Evolutionary conservation across 805 yeast species (phyloP).

Genomic region (Starmerella scarabaei): DNA sequence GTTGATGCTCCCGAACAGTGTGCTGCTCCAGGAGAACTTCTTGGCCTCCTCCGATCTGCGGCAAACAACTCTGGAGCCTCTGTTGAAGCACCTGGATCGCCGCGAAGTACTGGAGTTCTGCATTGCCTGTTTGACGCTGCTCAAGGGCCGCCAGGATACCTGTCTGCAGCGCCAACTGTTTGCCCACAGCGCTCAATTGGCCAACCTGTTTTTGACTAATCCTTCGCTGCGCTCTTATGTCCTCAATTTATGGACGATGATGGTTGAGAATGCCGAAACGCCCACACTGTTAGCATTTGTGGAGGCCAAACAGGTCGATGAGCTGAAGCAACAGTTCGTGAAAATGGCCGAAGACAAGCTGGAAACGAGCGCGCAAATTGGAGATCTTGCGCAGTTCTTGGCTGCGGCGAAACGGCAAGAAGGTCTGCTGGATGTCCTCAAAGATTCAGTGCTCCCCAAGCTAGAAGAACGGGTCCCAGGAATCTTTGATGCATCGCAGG

Average conservation of each 20-base stretch:
- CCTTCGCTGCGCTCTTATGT: slow-evolving; percentile 38
- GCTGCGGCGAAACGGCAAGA: slow-evolving; percentile 25
- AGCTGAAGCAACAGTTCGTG: slow-evolving; percentile 47
- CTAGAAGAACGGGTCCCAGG: slow-evolving; percentile 9
- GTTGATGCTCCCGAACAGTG: slow-evolving; percentile 27
- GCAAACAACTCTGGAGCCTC: slow-evolving; percentile 27
- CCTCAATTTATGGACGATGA: slow-evolving; percentile 30
- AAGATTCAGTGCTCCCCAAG: slow-evolving; percentile 4
- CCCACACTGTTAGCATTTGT: slow-evolving; percentile 77
- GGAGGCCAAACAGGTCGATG: slow-evolving; percentile 49
- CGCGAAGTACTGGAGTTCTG: slow-evolving; percentile 41
- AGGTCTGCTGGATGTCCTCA: slow-evolving; percentile 28
- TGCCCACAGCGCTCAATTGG: slow-evolving; percentile 41
- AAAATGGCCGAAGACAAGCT: slow-evolving; percentile 43
- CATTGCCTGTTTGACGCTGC: slow-evolving; percentile 34
- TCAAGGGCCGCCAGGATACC: slow-evolving; percentile 25
- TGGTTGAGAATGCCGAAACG: slow-evolving; percentile 31
- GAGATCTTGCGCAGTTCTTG: slow-evolving; percentile 11
- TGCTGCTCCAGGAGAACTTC: slow-evolving; percentile 25
- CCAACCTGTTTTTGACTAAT: slow-evolving; percentile 42
- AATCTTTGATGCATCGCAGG: slow-evolving; percentile 5
- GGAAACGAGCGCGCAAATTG: slow-evolving; percentile 10
- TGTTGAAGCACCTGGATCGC: slow-evolving; percentile 43
- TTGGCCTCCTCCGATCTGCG: slow-evolving; percentile 23
- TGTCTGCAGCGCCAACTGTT: slow-evolving; percentile 57